Conservation (phyloP, 352 stramenopile genomes). For the Pythium brachiatum region DNA sequence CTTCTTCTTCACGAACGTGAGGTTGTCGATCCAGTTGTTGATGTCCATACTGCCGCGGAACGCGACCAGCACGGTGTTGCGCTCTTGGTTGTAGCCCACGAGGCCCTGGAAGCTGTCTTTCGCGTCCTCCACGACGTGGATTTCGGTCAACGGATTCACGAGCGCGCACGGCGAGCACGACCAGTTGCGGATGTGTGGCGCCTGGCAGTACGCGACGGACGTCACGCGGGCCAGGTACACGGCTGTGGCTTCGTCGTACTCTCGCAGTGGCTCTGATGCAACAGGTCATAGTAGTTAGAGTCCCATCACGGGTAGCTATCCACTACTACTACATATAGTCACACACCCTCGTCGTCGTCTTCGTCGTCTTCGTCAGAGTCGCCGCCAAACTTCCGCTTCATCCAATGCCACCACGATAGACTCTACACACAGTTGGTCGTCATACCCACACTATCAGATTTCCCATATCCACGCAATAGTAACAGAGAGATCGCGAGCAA, state of each 20-base stretch:
- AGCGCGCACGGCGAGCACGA: slow-evolving; percentile 68
- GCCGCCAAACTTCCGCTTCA: slow-evolving; percentile 19
- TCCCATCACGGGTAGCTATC: too few relatives aligned
- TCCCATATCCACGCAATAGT: too few relatives aligned
- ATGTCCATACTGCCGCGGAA: slow-evolving; percentile 85
- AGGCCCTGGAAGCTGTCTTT: slow-evolving; percentile 80
- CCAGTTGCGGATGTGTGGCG: slow-evolving; percentile 65
- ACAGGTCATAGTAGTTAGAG: neutral
- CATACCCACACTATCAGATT: neutral
- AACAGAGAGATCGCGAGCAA: neutral
- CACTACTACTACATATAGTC: neutral
- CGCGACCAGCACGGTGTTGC: slow-evolving; percentile 59
- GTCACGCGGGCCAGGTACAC: slow-evolving; percentile 77
- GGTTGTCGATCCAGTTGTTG: slow-evolving; percentile 83
- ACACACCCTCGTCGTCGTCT: neutral
- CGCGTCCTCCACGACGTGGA: slow-evolving; percentile 61
- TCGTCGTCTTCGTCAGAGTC: neutral
- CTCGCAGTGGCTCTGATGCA: slow-evolving; percentile 4
- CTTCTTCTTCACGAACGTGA: slow-evolving; percentile 76
- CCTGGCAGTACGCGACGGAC: slow-evolving; percentile 74
- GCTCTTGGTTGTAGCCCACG: slow-evolving; percentile 59
- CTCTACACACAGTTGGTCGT: slow-evolving; percentile 3
- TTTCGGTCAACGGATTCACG: slow-evolving; percentile 43
- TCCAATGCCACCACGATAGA: slow-evolving; percentile 22
- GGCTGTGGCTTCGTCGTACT: slow-evolving; percentile 67